Evolutionary conservation across 2,329 filamentous ascomycete species (phyloP).

Genomic region (Sporothrix humicola): DNA sequence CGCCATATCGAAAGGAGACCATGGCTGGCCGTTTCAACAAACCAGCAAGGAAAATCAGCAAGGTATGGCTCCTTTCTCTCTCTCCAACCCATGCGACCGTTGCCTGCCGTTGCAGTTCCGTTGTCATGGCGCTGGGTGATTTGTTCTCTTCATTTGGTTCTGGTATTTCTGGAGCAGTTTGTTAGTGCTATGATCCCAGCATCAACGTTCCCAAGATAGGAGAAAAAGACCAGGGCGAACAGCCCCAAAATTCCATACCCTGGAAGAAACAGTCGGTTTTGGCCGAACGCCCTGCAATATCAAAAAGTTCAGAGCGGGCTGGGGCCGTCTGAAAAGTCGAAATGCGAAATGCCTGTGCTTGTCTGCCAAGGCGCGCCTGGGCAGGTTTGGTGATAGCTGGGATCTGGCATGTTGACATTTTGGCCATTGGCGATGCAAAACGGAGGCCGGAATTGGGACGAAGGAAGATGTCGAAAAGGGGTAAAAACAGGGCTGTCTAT

Average conservation of each 20-base stretch:
- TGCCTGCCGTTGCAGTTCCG: slow-evolving; percentile 4
- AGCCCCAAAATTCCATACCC: neutral
- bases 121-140: neutral
- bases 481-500: neutral
- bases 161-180: neutral
- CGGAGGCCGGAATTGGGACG: neutral
- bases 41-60: neutral
- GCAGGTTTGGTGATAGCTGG: neutral
- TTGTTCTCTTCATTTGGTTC: neutral
- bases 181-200: neutral
- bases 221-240: slow-evolving; percentile 6
- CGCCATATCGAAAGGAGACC: neutral
- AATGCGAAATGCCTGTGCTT: neutral
- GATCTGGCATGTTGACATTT: neutral
- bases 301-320: neutral
- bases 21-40: slow-evolving; percentile 1
- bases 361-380: slow-evolving; percentile 16
- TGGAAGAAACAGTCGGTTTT: slow-evolving; percentile 16
- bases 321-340: neutral
- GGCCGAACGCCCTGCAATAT: slow-evolving; percentile 24
- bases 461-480: neutral
- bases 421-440: slow-evolving; percentile 17
- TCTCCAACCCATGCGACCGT: neutral
- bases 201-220: neutral
- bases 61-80: neutral